These are phyloP conservation scores for Carnegiea gigantea DNA, from an alignment of 179 eudicot genomes.

Conservation along the genomic window DNA sequence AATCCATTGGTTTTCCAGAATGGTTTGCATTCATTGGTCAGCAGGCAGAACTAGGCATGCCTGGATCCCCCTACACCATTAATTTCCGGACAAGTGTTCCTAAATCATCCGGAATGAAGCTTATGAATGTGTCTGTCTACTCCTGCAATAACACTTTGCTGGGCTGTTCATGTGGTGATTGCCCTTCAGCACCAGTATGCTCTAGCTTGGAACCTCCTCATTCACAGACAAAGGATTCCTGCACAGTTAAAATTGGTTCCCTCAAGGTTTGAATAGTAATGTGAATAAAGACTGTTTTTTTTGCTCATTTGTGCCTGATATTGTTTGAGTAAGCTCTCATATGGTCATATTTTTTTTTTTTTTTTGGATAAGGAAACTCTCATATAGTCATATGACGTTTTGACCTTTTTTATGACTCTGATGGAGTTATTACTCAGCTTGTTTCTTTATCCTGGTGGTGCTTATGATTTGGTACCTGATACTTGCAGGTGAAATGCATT, in stretches of 20 bases:
- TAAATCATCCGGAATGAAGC: conserved; percentile 67
- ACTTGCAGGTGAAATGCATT: conserved; percentile 80
- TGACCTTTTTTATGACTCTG: neutral
- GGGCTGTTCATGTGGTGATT: conserved; percentile 99
- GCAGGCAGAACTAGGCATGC: conserved; percentile 56
- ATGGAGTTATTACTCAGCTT: conserved; percentile 7
- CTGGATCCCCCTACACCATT: conserved; percentile 94
- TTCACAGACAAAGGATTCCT: conserved; percentile 51
- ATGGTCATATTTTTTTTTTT: neutral
- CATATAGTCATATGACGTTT: too few relatives aligned
- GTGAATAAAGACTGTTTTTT: neutral
- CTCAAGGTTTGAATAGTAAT: conserved; percentile 51
- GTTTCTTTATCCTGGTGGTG: conserved; percentile 7
- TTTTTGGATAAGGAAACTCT: too few relatives aligned
- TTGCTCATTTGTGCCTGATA: conserved; percentile 6
- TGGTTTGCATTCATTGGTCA: conserved; percentile 87
- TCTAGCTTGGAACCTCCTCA: conserved; percentile 64
- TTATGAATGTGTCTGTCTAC: conserved; percentile 82
- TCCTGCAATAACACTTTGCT: conserved; percentile 90
- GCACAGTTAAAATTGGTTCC: conserved; percentile 72
- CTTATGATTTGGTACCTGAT: conserved; percentile 22
- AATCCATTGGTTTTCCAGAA: conserved; percentile 48
- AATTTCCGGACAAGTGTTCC: conserved; percentile 64
- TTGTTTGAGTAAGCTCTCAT: conserved; percentile 1
- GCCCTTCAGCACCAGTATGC: conserved; percentile 80